phyloP scores from a whole-genome alignment of 2,329 filamentous ascomycete genomes.

The Cryphonectria carpinicola region DNA sequence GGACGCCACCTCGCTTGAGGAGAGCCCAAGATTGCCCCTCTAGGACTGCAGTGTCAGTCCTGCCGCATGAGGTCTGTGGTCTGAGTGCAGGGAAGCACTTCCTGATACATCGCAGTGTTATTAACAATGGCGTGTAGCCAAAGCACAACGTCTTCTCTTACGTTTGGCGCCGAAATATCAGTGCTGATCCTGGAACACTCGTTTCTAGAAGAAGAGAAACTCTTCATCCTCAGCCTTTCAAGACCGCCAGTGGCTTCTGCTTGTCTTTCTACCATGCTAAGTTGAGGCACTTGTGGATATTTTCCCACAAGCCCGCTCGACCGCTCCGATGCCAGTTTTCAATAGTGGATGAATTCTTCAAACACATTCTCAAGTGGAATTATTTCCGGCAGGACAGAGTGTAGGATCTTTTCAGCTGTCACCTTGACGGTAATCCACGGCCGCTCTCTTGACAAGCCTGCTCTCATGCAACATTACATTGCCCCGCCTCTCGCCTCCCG shows the following conservation, averaged over 20 bases:
- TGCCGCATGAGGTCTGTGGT: constrained; percentile 15
- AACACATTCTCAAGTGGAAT: constrained; percentile 1
- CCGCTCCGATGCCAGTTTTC: constrained; percentile 1
- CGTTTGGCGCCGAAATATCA: too few relatives aligned
- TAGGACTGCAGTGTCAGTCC: constrained; percentile 17
- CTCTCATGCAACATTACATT: not conserved
- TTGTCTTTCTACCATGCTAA: constrained; percentile 11
- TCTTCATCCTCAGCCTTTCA: not conserved
- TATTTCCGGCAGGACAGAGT: not conserved
- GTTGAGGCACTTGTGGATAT: constrained; percentile 17
- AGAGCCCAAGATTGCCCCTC: constrained; percentile 17
- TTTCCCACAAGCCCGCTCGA: constrained; percentile 1
- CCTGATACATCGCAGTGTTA: constrained; percentile 11
- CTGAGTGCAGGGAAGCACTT: constrained; percentile 4
- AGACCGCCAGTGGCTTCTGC: not conserved
- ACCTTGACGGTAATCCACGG: too few relatives aligned
- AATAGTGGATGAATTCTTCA: not conserved
- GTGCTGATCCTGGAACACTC: constrained; percentile 3
- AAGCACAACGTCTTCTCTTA: not conserved
- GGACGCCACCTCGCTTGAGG: constrained; percentile 28
- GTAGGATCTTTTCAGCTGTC: not conserved
- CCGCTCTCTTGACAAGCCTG: too few relatives aligned
- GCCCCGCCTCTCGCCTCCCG: not conserved
- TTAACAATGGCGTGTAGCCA: constrained; percentile 1
- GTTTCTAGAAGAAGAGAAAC: constrained; percentile 3